These are phyloP conservation scores for Pseudotsuga menziesii DNA, from an alignment of 75 land plant genomes.

Conservation along the genomic window DNA sequence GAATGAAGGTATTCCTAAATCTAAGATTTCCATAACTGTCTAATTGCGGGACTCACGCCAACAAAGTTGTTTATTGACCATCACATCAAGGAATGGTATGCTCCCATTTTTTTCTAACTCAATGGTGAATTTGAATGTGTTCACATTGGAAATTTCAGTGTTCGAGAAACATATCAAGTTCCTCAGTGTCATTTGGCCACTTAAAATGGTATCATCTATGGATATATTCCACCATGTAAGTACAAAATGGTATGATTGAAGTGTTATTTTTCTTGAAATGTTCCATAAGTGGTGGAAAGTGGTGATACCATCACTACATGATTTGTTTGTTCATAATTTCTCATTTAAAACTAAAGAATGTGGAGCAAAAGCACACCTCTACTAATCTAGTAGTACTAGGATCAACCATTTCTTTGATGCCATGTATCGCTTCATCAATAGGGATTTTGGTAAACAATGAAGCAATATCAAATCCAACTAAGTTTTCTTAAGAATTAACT, in stretches of 20 bases:
- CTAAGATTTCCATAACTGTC: no score
- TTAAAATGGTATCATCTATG: background rate
- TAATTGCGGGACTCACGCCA: no score
- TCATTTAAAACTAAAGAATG: background rate
- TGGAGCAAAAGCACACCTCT: background rate
- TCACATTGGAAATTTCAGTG: background rate
- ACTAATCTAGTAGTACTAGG: background rate
- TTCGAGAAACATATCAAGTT: background rate
- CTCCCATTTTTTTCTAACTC: no score
- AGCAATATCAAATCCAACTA: background rate
- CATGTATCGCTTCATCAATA: background rate
- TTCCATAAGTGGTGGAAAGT: background rate
- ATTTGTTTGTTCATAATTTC: background rate
- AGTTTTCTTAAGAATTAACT: background rate
- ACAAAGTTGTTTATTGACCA: no score
- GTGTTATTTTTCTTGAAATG: background rate
- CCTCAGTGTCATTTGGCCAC: background rate
- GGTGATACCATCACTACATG: background rate
- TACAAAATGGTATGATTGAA: background rate
- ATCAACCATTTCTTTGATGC: background rate
- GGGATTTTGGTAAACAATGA: background rate
- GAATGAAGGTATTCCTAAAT: no score
- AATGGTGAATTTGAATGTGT: no score
- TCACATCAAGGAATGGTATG: no score
- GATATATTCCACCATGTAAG: background rate